phyloP scores from a whole-genome alignment of 2,329 filamentous ascomycete genomes.

The Triangularia verruculosa region DNA sequence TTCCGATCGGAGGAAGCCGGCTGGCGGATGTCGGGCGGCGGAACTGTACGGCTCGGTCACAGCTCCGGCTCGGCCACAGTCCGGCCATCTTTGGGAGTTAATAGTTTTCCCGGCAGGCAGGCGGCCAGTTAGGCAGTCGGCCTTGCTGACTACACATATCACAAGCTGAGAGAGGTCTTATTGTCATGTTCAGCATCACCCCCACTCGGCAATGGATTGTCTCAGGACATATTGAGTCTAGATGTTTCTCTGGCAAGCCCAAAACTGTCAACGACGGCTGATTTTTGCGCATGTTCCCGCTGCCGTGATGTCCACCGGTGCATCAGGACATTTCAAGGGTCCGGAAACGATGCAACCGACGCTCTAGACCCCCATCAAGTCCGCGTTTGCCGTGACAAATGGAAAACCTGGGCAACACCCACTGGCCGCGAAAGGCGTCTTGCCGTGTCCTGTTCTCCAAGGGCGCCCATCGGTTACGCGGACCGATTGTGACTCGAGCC shows the following conservation, averaged over 20 bases:
- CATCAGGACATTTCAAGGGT: neutral
- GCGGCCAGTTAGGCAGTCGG: neutral
- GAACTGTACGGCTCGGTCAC: neutral
- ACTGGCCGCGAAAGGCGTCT: neutral
- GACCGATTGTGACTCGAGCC: conserved; percentile 1
- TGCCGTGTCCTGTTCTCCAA: neutral
- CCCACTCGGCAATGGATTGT: neutral
- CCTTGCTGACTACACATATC: neutral
- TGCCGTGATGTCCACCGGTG: neutral
- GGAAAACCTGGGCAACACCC: conserved; percentile 6
- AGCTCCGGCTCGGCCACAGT: neutral
- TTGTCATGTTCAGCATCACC: neutral
- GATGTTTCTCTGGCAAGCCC: neutral
- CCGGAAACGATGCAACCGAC: neutral
- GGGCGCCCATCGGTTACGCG: neutral
- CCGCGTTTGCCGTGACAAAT: conserved; percentile 11
- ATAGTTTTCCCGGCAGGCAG: neutral
- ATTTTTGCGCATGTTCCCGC: neutral
- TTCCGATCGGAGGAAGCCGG: conserved; percentile 17
- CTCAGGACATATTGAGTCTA: neutral
- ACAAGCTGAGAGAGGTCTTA: neutral
- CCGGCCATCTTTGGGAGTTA: neutral
- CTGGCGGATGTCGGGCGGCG: neutral
- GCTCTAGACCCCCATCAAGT: neutral
- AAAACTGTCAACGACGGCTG: neutral